Conservation (phyloP, 345 rosid species). For the Bruguiera gymnorhiza region DNA sequence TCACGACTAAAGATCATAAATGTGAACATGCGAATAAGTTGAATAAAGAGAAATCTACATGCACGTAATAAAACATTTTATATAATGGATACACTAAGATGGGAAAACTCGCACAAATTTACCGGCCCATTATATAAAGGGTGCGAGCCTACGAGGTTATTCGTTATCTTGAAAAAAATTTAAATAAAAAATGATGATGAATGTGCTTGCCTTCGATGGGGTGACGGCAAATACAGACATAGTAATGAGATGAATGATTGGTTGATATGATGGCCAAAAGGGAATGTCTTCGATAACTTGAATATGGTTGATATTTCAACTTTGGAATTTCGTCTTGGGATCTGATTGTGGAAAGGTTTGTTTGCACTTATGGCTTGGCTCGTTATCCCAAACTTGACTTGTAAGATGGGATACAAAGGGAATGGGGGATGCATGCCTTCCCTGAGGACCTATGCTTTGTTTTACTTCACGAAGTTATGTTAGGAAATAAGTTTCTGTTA, state of each 20-base stretch:
- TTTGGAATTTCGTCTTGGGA: slow-evolving; percentile 13
- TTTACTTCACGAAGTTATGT: slow-evolving; percentile 8
- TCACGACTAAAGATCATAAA: too few relatives aligned
- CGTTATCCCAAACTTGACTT: slow-evolving; percentile 19
- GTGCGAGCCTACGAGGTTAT: too few relatives aligned
- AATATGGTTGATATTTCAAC: slow-evolving; percentile 9
- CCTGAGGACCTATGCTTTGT: slow-evolving; percentile 3
- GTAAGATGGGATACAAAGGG: background rate
- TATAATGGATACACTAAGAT: too few relatives aligned
- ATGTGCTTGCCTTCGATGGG: slow-evolving; percentile 34
- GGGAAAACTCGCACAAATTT: too few relatives aligned
- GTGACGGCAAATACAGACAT: slow-evolving; percentile 17
- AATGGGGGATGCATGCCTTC: slow-evolving; percentile 2
- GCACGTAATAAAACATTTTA: too few relatives aligned
- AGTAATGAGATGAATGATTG: slow-evolving; percentile 2
- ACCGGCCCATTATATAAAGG: too few relatives aligned
- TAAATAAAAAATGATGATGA: background rate
- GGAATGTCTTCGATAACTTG: background rate
- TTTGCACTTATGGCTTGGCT: slow-evolving; percentile 15
- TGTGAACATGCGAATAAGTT: too few relatives aligned
- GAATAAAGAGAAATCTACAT: too few relatives aligned
- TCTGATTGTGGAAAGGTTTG: slow-evolving; percentile 5
- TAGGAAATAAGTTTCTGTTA: slow-evolving; percentile 29
- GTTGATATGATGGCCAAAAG: background rate
- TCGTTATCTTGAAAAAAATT: too few relatives aligned